Conservation (phyloP, 768 basidiomycete genomes). For the Tylopilus plumbeoviolaceoides region DNA sequence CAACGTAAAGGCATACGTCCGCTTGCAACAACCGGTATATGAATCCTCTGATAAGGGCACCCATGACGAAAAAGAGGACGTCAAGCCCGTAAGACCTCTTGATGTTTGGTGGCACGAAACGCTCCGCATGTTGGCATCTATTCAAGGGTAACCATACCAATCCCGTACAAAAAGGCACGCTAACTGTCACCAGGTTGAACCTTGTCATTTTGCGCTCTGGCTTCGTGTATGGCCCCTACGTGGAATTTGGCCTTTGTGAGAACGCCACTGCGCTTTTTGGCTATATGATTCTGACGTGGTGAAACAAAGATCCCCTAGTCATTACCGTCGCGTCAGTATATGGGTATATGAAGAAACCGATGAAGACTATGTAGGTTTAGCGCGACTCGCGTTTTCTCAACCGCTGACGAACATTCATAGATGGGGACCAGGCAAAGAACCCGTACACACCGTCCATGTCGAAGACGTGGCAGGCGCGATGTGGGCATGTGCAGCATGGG, state of each 20-base stretch:
- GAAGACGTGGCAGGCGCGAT: conserved; percentile 75
- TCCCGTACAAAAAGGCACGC: background rate
- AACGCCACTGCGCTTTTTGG: conserved; percentile 11
- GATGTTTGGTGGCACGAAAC: conserved; percentile 92
- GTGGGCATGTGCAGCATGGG: conserved; percentile 79
- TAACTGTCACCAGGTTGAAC: conserved; percentile 53
- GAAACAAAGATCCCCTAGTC: conserved; percentile 56
- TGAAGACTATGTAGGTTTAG: conserved; percentile 71
- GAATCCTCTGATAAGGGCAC: conserved; percentile 63
- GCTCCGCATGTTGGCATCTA: conserved; percentile 66
- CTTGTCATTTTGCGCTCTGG: conserved; percentile 75
- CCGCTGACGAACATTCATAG: conserved; percentile 34
- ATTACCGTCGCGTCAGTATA: conserved; percentile 78
- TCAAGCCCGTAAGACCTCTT: conserved; percentile 63
- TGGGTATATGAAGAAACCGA: conserved; percentile 76
- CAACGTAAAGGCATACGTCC: conserved; percentile 73
- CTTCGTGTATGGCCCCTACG: conserved; percentile 79
- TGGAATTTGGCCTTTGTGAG: conserved; percentile 65
- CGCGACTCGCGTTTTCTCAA: background rate
- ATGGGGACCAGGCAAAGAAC: conserved; percentile 76
- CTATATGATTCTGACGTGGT: conserved; percentile 12
- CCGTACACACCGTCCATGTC: conserved; percentile 71
- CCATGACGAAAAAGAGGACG: conserved; percentile 68
- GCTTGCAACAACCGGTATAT: conserved; percentile 76
- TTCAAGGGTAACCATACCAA: conserved; percentile 52